Percentiles rank a stretch among this genome's conserved stretches.
These are phyloP conservation scores for Lepidium africanum DNA, from an alignment of 345 rosid genomes.

Conservation along the genomic window DNA sequence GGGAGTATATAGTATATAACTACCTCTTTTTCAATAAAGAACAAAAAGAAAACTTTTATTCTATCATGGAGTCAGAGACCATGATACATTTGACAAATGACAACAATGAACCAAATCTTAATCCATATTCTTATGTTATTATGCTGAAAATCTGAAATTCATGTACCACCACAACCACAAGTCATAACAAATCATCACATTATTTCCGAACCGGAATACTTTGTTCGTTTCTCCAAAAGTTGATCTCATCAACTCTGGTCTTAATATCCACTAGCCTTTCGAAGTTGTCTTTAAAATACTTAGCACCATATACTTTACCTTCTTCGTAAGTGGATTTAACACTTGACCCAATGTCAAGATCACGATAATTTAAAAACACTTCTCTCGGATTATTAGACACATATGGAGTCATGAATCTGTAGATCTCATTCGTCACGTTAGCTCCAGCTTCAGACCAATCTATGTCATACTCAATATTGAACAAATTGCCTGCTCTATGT, in stretches of 20 bases:
- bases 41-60: not conserved
- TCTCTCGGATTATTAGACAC: slow-evolving; percentile 55
- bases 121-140: not conserved
- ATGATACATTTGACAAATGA: too few species aligned
- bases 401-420: slow-evolving; percentile 35
- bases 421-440: slow-evolving; percentile 21
- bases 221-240: slow-evolving; percentile 49
- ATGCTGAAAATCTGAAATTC: not conserved
- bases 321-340: slow-evolving; percentile 31
- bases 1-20: not conserved
- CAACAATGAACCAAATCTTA: too few species aligned
- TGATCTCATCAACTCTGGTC: slow-evolving; percentile 27
- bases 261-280: slow-evolving; percentile 45
- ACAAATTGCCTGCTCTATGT: slow-evolving; percentile 49
- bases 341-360: slow-evolving; percentile 36
- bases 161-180: not conserved
- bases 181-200: not conserved
- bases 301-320: slow-evolving; percentile 45
- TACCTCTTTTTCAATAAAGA: not conserved
- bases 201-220: slow-evolving; percentile 38
- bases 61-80: not conserved
- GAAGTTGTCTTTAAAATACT: slow-evolving; percentile 43
- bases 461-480: slow-evolving; percentile 31
- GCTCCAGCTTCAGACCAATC: slow-evolving; percentile 38
- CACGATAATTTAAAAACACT: slow-evolving; percentile 38